Evolutionary conservation across 192 early-diverging fungal genomes (phyloP).

Genomic region (Umbelopsis ramanniana): DNA sequence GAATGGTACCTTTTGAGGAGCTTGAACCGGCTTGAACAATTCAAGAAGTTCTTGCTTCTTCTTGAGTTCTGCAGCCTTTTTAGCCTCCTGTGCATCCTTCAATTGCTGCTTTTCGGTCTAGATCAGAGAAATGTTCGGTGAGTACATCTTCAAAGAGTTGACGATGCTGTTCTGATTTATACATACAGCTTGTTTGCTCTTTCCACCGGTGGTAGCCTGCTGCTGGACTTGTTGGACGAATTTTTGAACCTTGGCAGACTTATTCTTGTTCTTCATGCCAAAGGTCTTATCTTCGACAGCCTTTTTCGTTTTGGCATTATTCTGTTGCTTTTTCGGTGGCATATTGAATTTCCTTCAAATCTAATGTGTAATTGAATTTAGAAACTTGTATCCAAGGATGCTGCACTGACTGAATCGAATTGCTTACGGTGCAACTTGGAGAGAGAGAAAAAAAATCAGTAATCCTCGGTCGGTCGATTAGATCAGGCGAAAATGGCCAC

Average conservation of each 20-base stretch:
- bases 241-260: constrained; percentile 86
- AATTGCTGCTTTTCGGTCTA: constrained; percentile 69
- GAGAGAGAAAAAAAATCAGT: background rate
- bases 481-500: background rate
- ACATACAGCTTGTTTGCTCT: constrained; percentile 7
- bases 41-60: constrained; percentile 90
- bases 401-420: background rate
- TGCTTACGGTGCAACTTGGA: background rate
- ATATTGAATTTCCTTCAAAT: constrained; percentile 44
- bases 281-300: constrained; percentile 96
- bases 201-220: constrained; percentile 65
- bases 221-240: constrained; percentile 92
- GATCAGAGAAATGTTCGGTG: background rate
- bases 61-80: constrained; percentile 82
- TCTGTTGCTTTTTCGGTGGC: constrained; percentile 77
- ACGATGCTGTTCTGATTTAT: background rate
- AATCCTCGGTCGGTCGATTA: background rate
- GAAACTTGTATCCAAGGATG: background rate
- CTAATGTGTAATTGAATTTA: background rate
- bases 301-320: constrained; percentile 79
- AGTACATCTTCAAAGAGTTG: background rate
- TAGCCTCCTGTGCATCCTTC: constrained; percentile 61
- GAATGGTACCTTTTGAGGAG: constrained; percentile 95
- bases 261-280: constrained; percentile 99
- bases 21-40: constrained; percentile 88